Base-by-base conservation (phyloP, 345 rosid genomes). In the Camelina sativa region DNA sequence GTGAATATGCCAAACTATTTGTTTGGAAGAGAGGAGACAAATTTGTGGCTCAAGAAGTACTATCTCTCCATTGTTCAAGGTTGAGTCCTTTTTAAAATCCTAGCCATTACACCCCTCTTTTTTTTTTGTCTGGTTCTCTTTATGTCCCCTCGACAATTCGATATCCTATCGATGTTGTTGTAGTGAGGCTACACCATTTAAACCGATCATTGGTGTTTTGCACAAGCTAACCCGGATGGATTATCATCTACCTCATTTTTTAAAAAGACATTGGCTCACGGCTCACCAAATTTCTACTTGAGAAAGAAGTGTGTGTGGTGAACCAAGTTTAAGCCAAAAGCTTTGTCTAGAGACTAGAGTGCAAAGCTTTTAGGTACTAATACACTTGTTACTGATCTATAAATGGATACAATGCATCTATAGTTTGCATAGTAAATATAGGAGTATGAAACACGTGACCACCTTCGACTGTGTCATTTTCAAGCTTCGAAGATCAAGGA, bases 1-100 rank as follows among this genome's bases (percentile, higher is more conserved):
- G 69, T 40, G 61, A 73, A 64, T 54, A 37, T 55, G 52, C 70
- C 58, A 76, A 70, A 32, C 22, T 64, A 48, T 77, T 57, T 77
- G 72, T 71, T 59, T 58, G 80, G 40, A 65, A 61, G 71, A 41
- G 43, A 65, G 55, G 76, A 77, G 67, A 65, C 80, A 77, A 76
- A 77, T 16, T 71, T 65, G 76, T 65, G 76, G 80, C 80, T 77
- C 80, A 30, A 71, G 62, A 40, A 13, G 48, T 15, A 71, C 67
- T 51, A 60, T n/a, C 3, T 62, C 35, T 23, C 20, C 58, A 64
- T 38, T 19, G 46, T 63, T 55, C 44, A 44, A 73, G 37, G 53
- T 64, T 37, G 3, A 47, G 62, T 77, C 56, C 73, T 59, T 62
- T 68, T 17, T 2, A 0, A 3, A 62, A 11, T 68, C 69, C 69